These are phyloP conservation scores for Teratosphaeria gauchensis DNA, from an alignment of 2,329 filamentous ascomycete genomes.

Conservation along the genomic window DNA sequence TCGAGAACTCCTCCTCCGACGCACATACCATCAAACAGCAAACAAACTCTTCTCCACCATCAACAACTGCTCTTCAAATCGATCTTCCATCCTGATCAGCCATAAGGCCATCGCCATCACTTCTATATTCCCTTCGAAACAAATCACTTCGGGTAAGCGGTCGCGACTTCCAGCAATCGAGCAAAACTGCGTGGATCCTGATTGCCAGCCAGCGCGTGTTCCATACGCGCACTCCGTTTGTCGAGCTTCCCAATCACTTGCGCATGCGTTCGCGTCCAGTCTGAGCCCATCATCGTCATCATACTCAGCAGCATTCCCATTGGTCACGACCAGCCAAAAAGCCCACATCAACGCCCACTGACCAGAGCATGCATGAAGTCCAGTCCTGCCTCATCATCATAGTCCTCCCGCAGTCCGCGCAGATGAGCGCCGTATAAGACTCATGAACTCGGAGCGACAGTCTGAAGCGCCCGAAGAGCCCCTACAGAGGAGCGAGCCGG, in stretches of 20 bases:
- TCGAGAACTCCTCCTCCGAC: not conserved
- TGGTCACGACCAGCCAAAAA: not conserved
- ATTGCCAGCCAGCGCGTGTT: not conserved
- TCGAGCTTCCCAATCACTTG: not conserved
- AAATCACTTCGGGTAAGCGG: not conserved
- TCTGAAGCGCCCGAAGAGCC: conserved; percentile 42
- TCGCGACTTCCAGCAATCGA: not conserved
- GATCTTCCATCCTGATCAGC: not conserved
- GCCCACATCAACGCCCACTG: conserved; percentile 2
- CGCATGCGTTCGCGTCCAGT: not conserved
- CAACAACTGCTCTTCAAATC: not conserved
- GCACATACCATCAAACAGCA: not conserved
- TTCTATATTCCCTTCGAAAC: not conserved
- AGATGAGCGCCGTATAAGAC: conserved; percentile 11
- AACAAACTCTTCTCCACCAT: not conserved
- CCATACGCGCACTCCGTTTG: not conserved
- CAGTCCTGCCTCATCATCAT: not conserved
- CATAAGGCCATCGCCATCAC: not conserved
- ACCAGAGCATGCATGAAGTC: conserved; percentile 2
- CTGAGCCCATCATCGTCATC: not conserved
- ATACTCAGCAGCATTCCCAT: not conserved
- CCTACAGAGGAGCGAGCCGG: conserved; percentile 53
- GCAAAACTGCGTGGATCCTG: not conserved
- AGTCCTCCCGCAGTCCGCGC: conserved; percentile 7
- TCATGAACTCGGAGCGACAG: conserved; percentile 15